Base-by-base conservation (phyloP, 1,284 basidiomycete genomes). In the Papiliotrema flavescens region DNA sequence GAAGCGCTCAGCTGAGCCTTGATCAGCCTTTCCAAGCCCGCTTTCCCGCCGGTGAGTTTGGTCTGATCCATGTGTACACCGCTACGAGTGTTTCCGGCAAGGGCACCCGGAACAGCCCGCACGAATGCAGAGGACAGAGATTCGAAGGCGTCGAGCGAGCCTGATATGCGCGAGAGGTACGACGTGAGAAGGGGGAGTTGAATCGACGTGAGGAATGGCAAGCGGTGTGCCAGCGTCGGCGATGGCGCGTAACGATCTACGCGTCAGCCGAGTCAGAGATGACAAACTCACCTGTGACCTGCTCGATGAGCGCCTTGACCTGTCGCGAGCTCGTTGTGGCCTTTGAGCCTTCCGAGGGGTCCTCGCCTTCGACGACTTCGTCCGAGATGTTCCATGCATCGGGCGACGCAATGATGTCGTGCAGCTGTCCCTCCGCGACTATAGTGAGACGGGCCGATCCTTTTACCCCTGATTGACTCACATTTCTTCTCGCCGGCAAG, bases 61-160 rank as follows among this genome's bases (percentile, higher is more conserved):
- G 57, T 80, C 79, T 82, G 79, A 9, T 80, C 78, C 8, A 80
- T 78, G 39, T 67, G 60, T 69, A 79, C 63, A 3, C 79, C 77
- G 15, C 76, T 74, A 48, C 77, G 76, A 45, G 84, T 79, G 45
- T 74, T 74, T 15, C 76, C 69, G 11, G 77, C 63, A 34, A 94
- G 80, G 4, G 89, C 90, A 4, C 94, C 95, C 0, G 95, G 93
- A 6, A 98, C 91, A 2, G 88, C 88, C 4, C 92, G 86, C 28
- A 93, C 83, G 63, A 98, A 85, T 0, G 87, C 84, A 19, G 88
- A 90, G 1, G 90, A 90, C 3, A 96, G 79, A 0, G 86, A 87
- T 74, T 98, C 95, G 65, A 97, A 97, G 0, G 93, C 93, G 64
- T 97, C 92, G 11, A 98, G 78, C 2, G 90, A 90, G 4, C 87